Evolutionary conservation across 257 asterid species (phyloP).

Genomic region (Petunia axillaris): DNA sequence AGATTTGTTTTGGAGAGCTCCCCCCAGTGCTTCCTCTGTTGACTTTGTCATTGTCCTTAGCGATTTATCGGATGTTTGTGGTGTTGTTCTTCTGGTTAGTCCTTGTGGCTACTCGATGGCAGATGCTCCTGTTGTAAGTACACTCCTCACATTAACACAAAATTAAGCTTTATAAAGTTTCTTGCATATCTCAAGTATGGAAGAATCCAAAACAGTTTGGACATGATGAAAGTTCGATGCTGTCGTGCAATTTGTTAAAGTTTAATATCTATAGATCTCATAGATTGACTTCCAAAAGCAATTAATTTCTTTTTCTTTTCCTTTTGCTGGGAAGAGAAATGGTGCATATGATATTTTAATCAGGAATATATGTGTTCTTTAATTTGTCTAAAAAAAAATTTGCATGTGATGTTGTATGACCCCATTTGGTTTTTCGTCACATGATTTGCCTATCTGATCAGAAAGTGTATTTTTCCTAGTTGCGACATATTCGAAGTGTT

Average conservation of each 20-base stretch:
- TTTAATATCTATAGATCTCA: neutral
- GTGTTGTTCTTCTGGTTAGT: slow-evolving; percentile 83
- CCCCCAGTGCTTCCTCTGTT: slow-evolving; percentile 67
- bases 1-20: slow-evolving; percentile 92
- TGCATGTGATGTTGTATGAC: neutral
- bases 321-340: slow-evolving; percentile 15
- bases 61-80: slow-evolving; percentile 85
- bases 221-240: neutral
- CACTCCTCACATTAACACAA: slow-evolving; percentile 20
- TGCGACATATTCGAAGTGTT: neutral
- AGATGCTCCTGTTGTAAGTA: slow-evolving; percentile 92
- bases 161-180: slow-evolving; percentile 10
- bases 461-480: neutral
- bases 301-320: slow-evolving; percentile 7
- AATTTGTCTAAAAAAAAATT: slow-evolving; percentile 7
- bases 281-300: slow-evolving; percentile 18
- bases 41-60: slow-evolving; percentile 83
- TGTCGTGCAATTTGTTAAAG: neutral
- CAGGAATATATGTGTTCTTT: neutral
- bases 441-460: slow-evolving; percentile 16
- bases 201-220: neutral
- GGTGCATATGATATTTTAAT: neutral
- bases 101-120: slow-evolving; percentile 89
- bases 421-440: slow-evolving; percentile 16
- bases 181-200: slow-evolving; percentile 6